Evolutionary conservation across 2,329 filamentous ascomycete genomes (phyloP), one percentile per base, ranked within the genome.

Genomic region (Ascochyta koolunga): DNA sequence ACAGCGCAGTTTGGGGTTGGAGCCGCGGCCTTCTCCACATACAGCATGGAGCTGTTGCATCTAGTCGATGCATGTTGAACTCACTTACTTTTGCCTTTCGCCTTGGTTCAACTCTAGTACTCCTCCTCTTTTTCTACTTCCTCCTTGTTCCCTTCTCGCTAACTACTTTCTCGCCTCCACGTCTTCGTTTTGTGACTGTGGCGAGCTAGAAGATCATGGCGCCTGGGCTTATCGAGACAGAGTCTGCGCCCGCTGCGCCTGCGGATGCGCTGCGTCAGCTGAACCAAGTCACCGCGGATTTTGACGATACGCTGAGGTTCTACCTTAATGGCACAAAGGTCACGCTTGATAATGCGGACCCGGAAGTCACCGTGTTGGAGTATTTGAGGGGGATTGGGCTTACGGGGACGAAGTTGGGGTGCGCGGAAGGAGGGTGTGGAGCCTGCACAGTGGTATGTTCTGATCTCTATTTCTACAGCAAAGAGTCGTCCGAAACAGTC

Each of bases 331-430:
- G 95, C 59, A 96, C 93, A 2, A 90, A 88, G 61, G 89, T 98
- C 15, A 85, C 89, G 1, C 79, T 99, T 15, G 93, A 97, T 63
- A 84, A 90, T 11, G 86, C 95, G 46, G 93, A 98, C 69, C 95
- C 95, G 0, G 93, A 98, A 72, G 82, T 93, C 41, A 99, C 95
- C 0, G 82, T 99, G 27, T 80, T 99, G 6, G 93, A 98, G 74
- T 99, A 98, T 67, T 82, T 99, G 33, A 85, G 95, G 59, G 93
- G 93, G 18, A 90, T 98, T 70, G 95, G 95, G 0, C 80, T 98
- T 65, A 98, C 93, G 4, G 95, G 95, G 13, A 98, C 95, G 11
- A 99, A 99, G 76, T 83, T 98, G 76, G 95, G 95, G 41, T 99
- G 95, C 78, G 91, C 91, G 43, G 95, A 99, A 79, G 95, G 95